A percentile compares a stretch with the other conserved stretches of the same genome.
Conservation (phyloP, 2,329 filamentous ascomycete genomes). For the Tolypocladium paradoxum region DNA sequence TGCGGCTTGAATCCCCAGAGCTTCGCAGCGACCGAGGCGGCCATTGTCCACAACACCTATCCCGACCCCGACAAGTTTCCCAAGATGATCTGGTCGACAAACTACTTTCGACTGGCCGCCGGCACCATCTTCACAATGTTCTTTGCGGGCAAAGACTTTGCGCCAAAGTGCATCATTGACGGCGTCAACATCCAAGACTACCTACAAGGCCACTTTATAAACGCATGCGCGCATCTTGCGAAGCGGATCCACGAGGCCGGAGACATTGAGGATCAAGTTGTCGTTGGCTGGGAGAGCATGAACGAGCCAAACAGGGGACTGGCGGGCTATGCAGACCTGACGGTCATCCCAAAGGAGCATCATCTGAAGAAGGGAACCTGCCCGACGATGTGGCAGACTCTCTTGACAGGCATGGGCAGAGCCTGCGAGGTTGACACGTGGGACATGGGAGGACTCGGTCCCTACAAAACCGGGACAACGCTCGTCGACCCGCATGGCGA, state of each 20-base stretch:
- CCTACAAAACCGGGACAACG: conserved; percentile 74
- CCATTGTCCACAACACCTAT: conserved; percentile 90
- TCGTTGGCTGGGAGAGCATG: conserved; percentile 92
- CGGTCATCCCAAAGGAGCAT: conserved; percentile 72
- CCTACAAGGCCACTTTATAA: conserved; percentile 75
- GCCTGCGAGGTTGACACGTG: conserved; percentile 84
- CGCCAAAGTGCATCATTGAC: conserved; percentile 91
- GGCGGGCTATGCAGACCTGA: conserved; percentile 73
- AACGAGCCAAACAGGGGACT: conserved; percentile 92
- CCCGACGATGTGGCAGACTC: conserved; percentile 88
- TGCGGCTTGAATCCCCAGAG: conserved; percentile 79
- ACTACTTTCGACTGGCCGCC: conserved; percentile 78
- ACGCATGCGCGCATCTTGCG: conserved; percentile 71
- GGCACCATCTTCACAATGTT: conserved; percentile 92
- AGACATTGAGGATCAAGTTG: conserved; percentile 72
- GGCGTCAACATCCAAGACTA: conserved; percentile 95
- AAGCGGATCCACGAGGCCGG: conserved; percentile 80
- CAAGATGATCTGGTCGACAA: conserved; percentile 99
- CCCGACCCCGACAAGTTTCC: conserved; percentile 76
- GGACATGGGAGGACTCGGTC: conserved; percentile 88
- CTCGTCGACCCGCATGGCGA: conserved; percentile 83
- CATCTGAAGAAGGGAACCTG: conserved; percentile 86
- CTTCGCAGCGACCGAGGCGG: conserved; percentile 80
- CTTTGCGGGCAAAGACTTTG: conserved; percentile 83
- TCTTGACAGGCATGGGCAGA: conserved; percentile 81